Base-by-base conservation (phyloP, 1,284 basidiomycete genomes). In the Ceratobasidium sp. region DNA sequence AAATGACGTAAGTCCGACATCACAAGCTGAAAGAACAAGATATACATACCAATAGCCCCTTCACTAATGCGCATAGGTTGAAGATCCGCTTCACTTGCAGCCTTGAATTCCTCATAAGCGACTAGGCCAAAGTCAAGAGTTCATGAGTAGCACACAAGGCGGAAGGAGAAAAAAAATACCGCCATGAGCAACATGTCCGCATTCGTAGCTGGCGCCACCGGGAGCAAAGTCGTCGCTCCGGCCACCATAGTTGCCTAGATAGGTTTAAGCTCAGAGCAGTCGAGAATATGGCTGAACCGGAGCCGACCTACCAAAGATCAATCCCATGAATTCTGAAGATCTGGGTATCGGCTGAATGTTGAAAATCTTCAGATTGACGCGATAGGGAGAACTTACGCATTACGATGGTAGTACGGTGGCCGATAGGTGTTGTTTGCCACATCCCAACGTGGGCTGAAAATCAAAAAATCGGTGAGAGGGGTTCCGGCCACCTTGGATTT, bases 381-480 rank as follows among this genome's bases (percentile, higher is more conserved):
- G 62, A 74, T 79, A 80, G 33, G 80, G 66, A 69, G 78, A 77
- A 83, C 82, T 52, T 50, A 86, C 85, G 2, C 62, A 61, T 77
- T 77, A 52, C 74, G 74, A 52, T 77, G 74, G 26, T 77, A 77
- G 54, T 68, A 77, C 48, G 86, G 86, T 5, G 86, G 86, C 1
- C 87, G 83, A 82, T 86, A 88, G 1, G 87, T 91, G 57, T 87
- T 82, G 26, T 81, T 83, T 0, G 90, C 88, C 73, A 91, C 89
- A 81, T 91, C 90, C 91, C 91, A 92, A 67, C 91, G 85, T 17
- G 88, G 88, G 78, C 88, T 88, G 84, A 92, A 90, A 80, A 91
- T 89, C 70, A 91, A 84, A 84, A 92, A 90, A 81, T 92, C 90
- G 1, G 88, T 87, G 13, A 92, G 85, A 23, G 91, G 88, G 1